These are phyloP conservation scores for Fraxinus latifolia DNA, from an alignment of 305 asterid species.

Conservation along the genomic window DNA sequence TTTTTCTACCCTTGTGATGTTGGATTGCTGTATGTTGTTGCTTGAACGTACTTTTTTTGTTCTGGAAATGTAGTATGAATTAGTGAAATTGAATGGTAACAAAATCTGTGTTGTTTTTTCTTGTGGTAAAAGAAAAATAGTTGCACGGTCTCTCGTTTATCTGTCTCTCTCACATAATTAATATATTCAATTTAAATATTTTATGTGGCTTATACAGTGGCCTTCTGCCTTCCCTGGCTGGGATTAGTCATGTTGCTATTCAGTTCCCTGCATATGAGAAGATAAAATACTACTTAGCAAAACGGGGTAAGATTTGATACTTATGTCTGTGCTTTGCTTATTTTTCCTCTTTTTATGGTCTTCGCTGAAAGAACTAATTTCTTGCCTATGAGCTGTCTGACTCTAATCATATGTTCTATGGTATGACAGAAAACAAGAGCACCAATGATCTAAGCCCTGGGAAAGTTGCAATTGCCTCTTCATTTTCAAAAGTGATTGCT, in stretches of 20 bases:
- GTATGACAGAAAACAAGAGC: constrained; percentile 55
- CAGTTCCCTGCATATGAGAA: constrained; percentile 94
- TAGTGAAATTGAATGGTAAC: background rate
- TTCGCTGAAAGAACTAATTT: constrained; percentile 1
- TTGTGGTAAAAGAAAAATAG: background rate
- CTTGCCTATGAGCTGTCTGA: background rate
- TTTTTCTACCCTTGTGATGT: background rate
- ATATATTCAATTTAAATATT: background rate
- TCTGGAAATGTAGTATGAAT: background rate
- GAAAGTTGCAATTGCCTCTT: constrained; percentile 83
- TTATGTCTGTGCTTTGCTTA: background rate
- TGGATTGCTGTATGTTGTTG: background rate
- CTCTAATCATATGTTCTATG: constrained; percentile 13
- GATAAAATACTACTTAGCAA: constrained; percentile 73
- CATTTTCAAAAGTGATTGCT: constrained; percentile 74
- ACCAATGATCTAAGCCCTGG: constrained; percentile 51
- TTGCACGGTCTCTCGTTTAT: background rate
- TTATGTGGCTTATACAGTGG: constrained; percentile 58
- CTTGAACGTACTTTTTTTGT: background rate
- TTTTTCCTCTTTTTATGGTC: background rate
- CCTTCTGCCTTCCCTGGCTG: constrained; percentile 90
- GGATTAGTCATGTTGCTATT: constrained; percentile 88
- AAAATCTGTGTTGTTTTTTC: background rate
- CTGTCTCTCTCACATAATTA: background rate
- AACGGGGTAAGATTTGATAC: constrained; percentile 46